Evolutionary conservation across 129 eudicot species (phyloP).

Genomic region (Flaveria linearis): DNA sequence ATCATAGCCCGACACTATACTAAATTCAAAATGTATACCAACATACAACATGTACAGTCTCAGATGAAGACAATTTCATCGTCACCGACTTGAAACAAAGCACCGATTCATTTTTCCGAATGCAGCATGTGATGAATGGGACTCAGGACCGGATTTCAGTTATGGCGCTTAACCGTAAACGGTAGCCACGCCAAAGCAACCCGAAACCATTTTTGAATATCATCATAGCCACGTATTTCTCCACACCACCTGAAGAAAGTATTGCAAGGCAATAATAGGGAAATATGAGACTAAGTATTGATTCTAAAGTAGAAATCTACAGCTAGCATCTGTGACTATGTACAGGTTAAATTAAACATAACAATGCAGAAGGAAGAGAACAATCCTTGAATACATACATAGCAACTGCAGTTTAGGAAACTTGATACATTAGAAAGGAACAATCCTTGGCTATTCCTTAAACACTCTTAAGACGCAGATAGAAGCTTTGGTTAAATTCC

Average conservation of each 20-base stretch:
- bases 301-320: background rate
- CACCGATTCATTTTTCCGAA: too few relatives aligned
- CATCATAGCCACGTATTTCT: slow-evolving; percentile 96
- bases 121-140: too few relatives aligned
- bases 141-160: too few relatives aligned
- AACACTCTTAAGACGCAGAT: slow-evolving; percentile 2
- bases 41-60: too few relatives aligned
- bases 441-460: slow-evolving; percentile 1
- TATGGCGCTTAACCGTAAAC: too few relatives aligned
- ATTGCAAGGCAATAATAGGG: background rate
- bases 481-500: slow-evolving; percentile 5
- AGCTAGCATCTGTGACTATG: background rate
- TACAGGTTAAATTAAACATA: slow-evolving; percentile 11
- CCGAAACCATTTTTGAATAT: too few relatives aligned
- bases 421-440: background rate
- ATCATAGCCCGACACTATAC: too few relatives aligned
- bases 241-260: slow-evolving; percentile 85
- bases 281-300: background rate
- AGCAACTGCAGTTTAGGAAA: background rate
- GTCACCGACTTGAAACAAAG: too few relatives aligned
- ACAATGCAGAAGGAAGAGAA: background rate
- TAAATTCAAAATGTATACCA: too few relatives aligned
- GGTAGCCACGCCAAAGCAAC: too few relatives aligned
- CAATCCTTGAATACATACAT: background rate
- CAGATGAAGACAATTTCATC: too few relatives aligned